A percentile compares a stretch with the other conserved stretches of the same genome.
These are phyloP conservation scores for Nakazawaea ambrosiae DNA, from an alignment of 805 yeast genomes.

Conservation along the genomic window DNA sequence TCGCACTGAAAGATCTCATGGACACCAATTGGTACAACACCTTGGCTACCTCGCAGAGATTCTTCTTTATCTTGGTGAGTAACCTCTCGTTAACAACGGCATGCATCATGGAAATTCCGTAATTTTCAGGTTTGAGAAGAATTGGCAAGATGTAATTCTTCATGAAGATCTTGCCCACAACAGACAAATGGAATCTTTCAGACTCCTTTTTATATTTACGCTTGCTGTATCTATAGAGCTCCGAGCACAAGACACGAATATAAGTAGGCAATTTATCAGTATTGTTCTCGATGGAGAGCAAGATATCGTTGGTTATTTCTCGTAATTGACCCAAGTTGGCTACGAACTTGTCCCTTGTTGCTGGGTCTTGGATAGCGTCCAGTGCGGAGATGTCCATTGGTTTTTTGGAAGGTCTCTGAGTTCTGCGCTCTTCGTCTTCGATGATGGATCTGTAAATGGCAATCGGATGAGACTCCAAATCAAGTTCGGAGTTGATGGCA, in stretches of 20 bases:
- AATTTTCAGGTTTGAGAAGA: constrained; percentile 47
- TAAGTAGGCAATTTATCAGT: constrained; percentile 47
- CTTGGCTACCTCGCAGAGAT: constrained; percentile 49
- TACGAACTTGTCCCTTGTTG: constrained; percentile 66
- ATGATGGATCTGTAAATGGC: constrained; percentile 39
- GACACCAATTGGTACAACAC: constrained; percentile 59
- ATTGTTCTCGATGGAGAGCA: constrained; percentile 41
- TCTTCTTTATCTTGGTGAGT: constrained; percentile 28
- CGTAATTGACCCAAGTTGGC: constrained; percentile 68
- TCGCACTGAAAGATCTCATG: constrained; percentile 57
- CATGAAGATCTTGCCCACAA: constrained; percentile 60
- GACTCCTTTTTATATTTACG: constrained; percentile 47
- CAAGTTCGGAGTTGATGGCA: constrained; percentile 41
- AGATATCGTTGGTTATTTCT: constrained; percentile 57
- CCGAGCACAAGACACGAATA: constrained; percentile 48
- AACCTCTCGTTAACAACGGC: neutral
- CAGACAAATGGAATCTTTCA: constrained; percentile 53
- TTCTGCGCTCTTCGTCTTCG: constrained; percentile 28
- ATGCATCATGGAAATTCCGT: constrained; percentile 33
- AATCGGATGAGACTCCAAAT: constrained; percentile 78
- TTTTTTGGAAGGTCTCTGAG: constrained; percentile 24
- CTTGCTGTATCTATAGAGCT: constrained; percentile 23
- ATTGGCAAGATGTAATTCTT: constrained; percentile 43
- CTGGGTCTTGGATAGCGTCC: constrained; percentile 71
- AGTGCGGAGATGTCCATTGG: constrained; percentile 42